phyloP scores from a whole-genome alignment of 83 land plant genomes.

The Picea mariana region DNA sequence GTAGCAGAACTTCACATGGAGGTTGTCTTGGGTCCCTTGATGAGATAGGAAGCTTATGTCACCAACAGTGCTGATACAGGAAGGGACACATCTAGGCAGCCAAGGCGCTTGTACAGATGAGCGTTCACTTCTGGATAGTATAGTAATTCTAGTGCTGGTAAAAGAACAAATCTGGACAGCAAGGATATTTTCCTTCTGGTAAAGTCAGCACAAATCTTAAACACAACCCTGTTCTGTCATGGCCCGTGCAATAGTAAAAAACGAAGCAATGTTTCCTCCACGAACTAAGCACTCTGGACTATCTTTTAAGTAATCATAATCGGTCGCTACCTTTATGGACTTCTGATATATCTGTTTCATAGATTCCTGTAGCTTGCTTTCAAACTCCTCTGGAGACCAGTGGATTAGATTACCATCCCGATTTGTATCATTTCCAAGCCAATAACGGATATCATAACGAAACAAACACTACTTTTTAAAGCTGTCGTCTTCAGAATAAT shows the following conservation, averaged over 20 bases:
- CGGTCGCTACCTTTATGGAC: slow-evolving; percentile 78
- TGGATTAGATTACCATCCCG: slow-evolving; percentile 75
- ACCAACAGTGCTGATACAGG: background rate
- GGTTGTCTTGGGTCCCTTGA: background rate
- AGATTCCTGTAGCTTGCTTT: slow-evolving; percentile 85
- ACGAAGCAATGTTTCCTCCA: too few species aligned
- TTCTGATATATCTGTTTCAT: slow-evolving; percentile 95
- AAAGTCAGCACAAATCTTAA: slow-evolving; percentile 22
- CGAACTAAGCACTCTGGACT: slow-evolving; percentile 65
- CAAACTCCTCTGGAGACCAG: slow-evolving; percentile 94
- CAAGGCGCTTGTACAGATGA: background rate
- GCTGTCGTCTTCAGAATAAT: too few species aligned
- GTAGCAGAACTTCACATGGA: background rate
- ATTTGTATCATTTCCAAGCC: slow-evolving; percentile 41
- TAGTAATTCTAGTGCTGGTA: background rate
- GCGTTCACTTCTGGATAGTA: background rate
- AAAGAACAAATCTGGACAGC: background rate
- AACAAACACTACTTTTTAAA: too few species aligned
- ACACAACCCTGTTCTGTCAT: slow-evolving; percentile 63
- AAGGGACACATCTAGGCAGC: slow-evolving; percentile 10
- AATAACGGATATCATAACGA: too few species aligned
- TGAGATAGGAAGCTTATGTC: background rate
- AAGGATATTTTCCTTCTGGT: background rate
- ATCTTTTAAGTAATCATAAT: slow-evolving; percentile 79
- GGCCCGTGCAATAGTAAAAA: too few species aligned